These are phyloP conservation scores for Pseudogymnoascus pannorum DNA, from an alignment of 2,329 filamentous ascomycete genomes.

Conservation along the genomic window DNA sequence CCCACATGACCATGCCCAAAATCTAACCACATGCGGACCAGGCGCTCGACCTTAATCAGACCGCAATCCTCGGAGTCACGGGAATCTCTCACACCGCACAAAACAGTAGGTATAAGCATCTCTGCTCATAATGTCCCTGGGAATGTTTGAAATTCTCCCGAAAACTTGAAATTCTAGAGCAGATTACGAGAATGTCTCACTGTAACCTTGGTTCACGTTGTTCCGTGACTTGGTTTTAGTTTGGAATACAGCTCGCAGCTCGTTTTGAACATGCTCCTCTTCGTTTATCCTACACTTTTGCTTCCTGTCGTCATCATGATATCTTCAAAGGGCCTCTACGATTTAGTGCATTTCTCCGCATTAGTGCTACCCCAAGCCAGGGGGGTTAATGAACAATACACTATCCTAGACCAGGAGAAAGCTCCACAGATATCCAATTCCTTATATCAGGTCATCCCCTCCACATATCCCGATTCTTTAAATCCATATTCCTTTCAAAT, in stretches of 20 bases:
- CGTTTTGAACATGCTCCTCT: neutral
- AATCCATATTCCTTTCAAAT: constrained; percentile 3
- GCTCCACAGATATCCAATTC: neutral
- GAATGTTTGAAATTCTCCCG: neutral
- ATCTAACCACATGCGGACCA: neutral
- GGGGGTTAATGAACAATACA: neutral
- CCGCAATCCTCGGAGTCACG: neutral
- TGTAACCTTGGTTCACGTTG: constrained; percentile 1
- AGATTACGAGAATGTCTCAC: constrained; percentile 6
- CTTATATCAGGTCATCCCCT: constrained; percentile 9
- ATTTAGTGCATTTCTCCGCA: neutral
- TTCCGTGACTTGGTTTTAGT: neutral
- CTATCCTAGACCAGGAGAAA: constrained; percentile 3
- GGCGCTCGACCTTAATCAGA: neutral
- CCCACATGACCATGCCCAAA: neutral
- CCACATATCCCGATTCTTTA: neutral
- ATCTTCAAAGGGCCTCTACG: neutral
- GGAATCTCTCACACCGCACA: neutral
- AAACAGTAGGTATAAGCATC: neutral
- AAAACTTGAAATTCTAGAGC: neutral
- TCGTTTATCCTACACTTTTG: neutral
- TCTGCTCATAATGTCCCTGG: neutral
- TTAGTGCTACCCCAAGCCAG: neutral
- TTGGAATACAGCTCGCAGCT: neutral
- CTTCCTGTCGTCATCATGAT: constrained; percentile 7